Percentiles rank a stretch among this genome's conserved stretches.
These are phyloP conservation scores for Paramecium octaurelia DNA, from an alignment of 73 alveolate genomes.

Conservation along the genomic window DNA sequence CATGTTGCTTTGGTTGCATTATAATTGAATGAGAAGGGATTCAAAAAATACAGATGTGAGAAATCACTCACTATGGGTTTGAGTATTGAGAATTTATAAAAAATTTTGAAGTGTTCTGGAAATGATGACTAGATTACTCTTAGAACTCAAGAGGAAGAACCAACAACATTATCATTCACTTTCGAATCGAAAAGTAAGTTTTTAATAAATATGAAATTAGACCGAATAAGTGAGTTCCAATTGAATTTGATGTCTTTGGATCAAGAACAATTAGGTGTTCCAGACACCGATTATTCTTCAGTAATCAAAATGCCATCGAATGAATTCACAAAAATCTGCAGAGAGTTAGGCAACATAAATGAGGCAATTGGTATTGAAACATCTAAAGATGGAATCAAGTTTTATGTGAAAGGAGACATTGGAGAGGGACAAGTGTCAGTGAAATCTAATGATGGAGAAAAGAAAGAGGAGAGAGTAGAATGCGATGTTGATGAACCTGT, in stretches of 20 bases:
- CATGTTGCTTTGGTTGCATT: conserved; percentile 98
- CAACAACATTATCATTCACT: conserved; percentile 82
- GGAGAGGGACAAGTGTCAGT: conserved; percentile 94
- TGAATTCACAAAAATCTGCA: conserved; percentile 94
- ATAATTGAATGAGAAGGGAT: conserved; percentile 91
- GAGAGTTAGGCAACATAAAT: conserved; percentile 84
- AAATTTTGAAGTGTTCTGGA: conserved; percentile 95
- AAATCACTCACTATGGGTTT: conserved; percentile 89
- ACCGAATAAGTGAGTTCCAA: conserved; percentile 94
- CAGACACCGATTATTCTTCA: conserved; percentile 96
- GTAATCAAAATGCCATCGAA: conserved; percentile 85
- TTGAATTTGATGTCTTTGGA: conserved; percentile 92
- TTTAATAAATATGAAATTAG: conserved; percentile 24
- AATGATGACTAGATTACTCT: conserved; percentile 94
- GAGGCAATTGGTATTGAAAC: conserved; percentile 93
- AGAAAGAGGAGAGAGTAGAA: conserved; percentile 80
- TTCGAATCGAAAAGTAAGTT: conserved; percentile 77
- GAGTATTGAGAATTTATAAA: conserved; percentile 88
- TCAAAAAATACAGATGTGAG: conserved; percentile 96
- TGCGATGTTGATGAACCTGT: conserved; percentile 87
- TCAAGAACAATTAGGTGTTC: conserved; percentile 97
- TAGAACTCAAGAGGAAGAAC: conserved; percentile 93
- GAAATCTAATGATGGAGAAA: conserved; percentile 87
- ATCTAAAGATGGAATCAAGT: conserved; percentile 77
- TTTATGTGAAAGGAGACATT: conserved; percentile 93